Percentiles rank a stretch among this genome's conserved stretches.
phyloP scores from a whole-genome alignment of 306 rosid species.

The Sicyos baderoa region DNA sequence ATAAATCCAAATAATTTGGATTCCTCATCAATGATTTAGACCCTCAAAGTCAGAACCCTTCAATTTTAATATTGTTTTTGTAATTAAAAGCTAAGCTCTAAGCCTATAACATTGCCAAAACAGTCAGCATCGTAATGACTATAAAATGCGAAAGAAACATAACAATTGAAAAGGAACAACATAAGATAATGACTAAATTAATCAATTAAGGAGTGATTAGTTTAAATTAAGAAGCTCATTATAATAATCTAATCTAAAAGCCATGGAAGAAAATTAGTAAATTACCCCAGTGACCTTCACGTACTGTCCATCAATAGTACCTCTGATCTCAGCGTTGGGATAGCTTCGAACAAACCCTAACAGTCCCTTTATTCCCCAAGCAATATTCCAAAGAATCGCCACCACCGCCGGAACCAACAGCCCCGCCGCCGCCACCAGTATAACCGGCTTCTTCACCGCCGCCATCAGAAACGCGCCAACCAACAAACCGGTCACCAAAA shows the following conservation, averaged over 20 bases:
- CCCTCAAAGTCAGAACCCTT: no score
- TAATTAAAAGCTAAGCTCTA: no score
- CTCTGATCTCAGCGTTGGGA: slow-evolving; percentile 88
- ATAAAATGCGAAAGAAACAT: neutral
- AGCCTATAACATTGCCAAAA: no score
- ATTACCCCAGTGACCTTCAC: slow-evolving; percentile 99
- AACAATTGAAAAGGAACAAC: neutral
- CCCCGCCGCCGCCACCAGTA: slow-evolving; percentile 50
- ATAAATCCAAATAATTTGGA: no score
- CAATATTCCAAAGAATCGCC: slow-evolving; percentile 52
- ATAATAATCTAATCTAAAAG: neutral
- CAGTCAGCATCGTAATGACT: no score
- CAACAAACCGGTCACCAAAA: slow-evolving; percentile 63
- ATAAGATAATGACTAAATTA: neutral
- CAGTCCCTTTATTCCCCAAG: slow-evolving; percentile 59
- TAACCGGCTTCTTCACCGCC: slow-evolving; percentile 77
- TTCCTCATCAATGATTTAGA: no score
- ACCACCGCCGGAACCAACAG: slow-evolving; percentile 41
- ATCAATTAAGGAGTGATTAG: neutral
- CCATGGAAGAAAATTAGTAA: neutral
- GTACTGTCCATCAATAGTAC: slow-evolving; percentile 88
- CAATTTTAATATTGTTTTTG: no score
- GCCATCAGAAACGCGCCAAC: slow-evolving; percentile 84
- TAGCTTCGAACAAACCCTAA: slow-evolving; percentile 64
- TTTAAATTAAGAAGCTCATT: no score